Evolutionary conservation across 495 filamentous ascomycete genomes (phyloP), one percentile per base, ranked within the genome.

Genomic region (Tirmania nivea): DNA sequence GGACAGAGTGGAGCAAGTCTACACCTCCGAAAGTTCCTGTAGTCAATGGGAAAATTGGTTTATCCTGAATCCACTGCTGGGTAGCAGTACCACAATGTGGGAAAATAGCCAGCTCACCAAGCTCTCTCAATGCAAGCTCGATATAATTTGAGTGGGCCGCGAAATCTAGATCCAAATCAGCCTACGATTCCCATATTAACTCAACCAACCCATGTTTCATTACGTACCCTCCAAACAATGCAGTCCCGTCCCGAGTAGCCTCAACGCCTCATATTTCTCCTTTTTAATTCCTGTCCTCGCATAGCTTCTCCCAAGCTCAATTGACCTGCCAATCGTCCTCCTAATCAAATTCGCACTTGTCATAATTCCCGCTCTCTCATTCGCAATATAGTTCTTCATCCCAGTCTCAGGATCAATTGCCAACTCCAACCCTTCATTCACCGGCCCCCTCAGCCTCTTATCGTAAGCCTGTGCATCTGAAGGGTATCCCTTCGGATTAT

Each of bases 21-120:
- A 88, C 84, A 49, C 83, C 84, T 17, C 85, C 85, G 67, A 92
- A 94, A 6, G 87, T 92, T 56, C 86, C 86, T 4, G 86, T 94
- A 47, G 90, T 70, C 55, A 85, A 68, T 7, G 86, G 86, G 58
- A 78, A 93, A 52, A 93, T 79, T 17, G 68, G 73, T 54, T 80
- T 79, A 19, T 81, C 86, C 25, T 68, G 70, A 16, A 94, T 68
- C 31, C 73, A 68, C n/a, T 89, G 59, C 64, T 73, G 71, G 5
- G 84, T 83, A 54, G 71, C 63, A 47, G 81, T 75, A 39, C 86
- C 86, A 57, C 92, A 86, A 61, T 90, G 84, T 25, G 86, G 84
- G 60, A 92, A 94, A 31, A 89, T 69, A 49, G 78, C 73, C 1
- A 69, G 68, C 66, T 90, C 85, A 37, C 84, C 84, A 54, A 92